These are phyloP conservation scores for Simmondsia chinensis DNA, from an alignment of 148 eudicot species.

Conservation along the genomic window DNA sequence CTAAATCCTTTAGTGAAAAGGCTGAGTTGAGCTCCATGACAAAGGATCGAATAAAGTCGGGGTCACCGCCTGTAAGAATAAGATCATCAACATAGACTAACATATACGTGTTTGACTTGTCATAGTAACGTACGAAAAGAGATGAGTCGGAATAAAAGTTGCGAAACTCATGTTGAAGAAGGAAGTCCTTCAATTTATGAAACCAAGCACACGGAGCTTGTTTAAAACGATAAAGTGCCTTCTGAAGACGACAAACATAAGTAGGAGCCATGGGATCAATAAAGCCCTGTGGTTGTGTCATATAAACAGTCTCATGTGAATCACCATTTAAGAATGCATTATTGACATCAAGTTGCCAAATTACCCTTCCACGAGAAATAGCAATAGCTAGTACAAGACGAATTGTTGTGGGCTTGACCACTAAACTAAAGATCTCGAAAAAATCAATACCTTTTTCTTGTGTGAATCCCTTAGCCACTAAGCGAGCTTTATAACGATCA, in stretches of 20 bases:
- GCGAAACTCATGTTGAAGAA: background rate
- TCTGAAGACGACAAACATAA: constrained; percentile 2
- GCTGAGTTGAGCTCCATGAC: background rate
- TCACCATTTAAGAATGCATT: constrained; percentile 10
- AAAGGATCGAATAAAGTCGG: background rate
- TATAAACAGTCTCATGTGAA: background rate
- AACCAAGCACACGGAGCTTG: constrained; percentile 6
- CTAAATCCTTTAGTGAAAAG: constrained; percentile 4
- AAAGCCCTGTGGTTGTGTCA: constrained; percentile 5
- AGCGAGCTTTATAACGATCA: constrained; percentile 13
- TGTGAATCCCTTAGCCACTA: constrained; percentile 8
- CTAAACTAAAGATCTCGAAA: constrained; percentile 9
- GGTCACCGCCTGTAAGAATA: too few species aligned
- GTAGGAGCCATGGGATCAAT: background rate
- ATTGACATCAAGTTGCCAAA: too few species aligned
- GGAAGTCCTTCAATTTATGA: background rate
- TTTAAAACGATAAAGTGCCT: background rate
- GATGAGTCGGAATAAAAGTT: background rate
- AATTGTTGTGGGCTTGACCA: constrained; percentile 8
- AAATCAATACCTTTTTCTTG: constrained; percentile 15
- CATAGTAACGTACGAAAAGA: background rate
- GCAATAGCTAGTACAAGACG: background rate
- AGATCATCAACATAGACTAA: background rate
- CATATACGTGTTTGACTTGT: background rate
- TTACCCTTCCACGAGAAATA: background rate